Percentiles rank a stretch among this genome's conserved stretches.
Conservation (phyloP, 495 filamentous ascomycete species). For the Bryoglossum gracile region DNA sequence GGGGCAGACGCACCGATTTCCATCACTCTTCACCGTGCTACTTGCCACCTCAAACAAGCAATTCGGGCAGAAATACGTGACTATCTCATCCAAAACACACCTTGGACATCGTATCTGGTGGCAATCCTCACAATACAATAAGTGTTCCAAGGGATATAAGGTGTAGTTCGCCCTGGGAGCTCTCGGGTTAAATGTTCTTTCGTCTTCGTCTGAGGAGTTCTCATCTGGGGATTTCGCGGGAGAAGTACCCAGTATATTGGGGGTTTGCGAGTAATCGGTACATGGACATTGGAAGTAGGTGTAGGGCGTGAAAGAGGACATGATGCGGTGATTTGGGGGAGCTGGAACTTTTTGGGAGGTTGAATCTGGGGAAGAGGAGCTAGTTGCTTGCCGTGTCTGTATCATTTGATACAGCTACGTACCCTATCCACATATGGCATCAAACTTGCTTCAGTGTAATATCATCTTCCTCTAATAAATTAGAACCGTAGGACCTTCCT, state of each 20-base stretch:
- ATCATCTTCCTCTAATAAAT: too few species aligned
- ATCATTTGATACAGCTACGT: too few species aligned
- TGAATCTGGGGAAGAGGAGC: too few species aligned
- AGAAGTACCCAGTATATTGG: conserved; percentile 34
- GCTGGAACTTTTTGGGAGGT: too few species aligned
- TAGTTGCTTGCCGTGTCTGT: too few species aligned
- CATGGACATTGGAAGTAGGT: conserved; percentile 92
- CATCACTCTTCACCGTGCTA: conserved; percentile 81
- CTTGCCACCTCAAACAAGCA: conserved; percentile 94
- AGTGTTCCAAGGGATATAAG: conserved; percentile 86
- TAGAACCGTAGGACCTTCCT: too few species aligned
- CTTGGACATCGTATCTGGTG: conserved; percentile 89
- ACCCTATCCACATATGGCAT: too few species aligned
- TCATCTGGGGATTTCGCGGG: conserved; percentile 37
- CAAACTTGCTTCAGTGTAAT: too few species aligned
- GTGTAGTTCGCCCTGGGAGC: conserved; percentile 79
- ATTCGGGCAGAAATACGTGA: conserved; percentile 91
- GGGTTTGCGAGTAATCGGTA: conserved; percentile 47
- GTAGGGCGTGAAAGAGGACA: conserved; percentile 78
- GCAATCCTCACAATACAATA: conserved; percentile 94
- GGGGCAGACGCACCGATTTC: conserved; percentile 60
- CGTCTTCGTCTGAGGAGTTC: conserved; percentile 49
- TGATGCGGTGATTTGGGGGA: conserved; percentile 27
- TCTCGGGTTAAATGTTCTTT: conserved; percentile 77
- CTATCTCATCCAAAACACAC: conserved; percentile 86